Base-by-base conservation (phyloP, 2,329 filamentous ascomycete species). In the Gnomoniopsis sp. region DNA sequence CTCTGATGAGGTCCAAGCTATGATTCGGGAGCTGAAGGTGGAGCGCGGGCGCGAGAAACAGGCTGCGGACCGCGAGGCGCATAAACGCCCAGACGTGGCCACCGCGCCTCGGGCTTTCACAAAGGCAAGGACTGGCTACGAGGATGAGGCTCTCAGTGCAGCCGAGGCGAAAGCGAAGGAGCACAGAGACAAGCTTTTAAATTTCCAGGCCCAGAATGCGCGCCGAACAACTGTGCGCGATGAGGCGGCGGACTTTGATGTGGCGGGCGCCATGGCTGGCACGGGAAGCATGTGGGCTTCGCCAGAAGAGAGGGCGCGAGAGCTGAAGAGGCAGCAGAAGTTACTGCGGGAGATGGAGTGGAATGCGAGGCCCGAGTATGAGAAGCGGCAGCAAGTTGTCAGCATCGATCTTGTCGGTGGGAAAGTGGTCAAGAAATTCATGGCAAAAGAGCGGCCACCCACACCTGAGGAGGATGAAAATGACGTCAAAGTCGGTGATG, bases 11-110 rank as follows among this genome's bases (percentile, higher is more conserved):
- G 85, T 96, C 11, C 88, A 96, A 67, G 85, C 83, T 36, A 96
- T 99, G 85, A 89, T 98, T 51, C 82, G 84, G 26, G 88, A 93
- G 66, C 80, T 99, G 14, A 87, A 88, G 43, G 89, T 91, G 54
- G 93, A 98, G 75, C 86, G 93, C 6, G 93, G 93, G 2, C 85
- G 88, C 58, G 93, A 97, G 75, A 89, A 87, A 67, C 92, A 92
- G 89, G 87, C 88, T 0, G 86, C 83, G 2, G 91, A 97, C 71
- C 90, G 93, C 57, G 85, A 85, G 2, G 76, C 83, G 0, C 84
- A 93, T 67, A 84, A 81, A 54, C 82, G 81, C 26, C 81, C 88
- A 0, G 89, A 91, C 14, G 80, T 90, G 6, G 80, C 84, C 3
- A 78, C 80, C 54, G 80, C 79, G 3, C 83, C 86, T 0, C 77